Evolutionary conservation across 805 yeast species (phyloP), one percentile per base, ranked within the genome.

Genomic region (Kuraishia floccosa): DNA sequence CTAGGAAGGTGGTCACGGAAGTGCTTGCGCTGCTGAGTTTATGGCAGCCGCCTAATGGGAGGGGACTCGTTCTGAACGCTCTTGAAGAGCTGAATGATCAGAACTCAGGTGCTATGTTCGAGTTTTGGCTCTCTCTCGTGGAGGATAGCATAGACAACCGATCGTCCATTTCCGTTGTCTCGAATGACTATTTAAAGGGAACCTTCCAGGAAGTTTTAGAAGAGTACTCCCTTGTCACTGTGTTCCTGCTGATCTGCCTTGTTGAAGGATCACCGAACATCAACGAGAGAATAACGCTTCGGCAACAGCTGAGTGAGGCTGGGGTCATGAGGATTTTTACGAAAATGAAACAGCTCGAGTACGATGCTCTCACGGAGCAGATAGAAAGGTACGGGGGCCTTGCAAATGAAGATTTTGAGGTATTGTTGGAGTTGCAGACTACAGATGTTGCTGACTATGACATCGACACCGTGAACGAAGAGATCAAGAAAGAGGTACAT

Each of bases 1-100:
- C 96, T 1, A 63, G 95, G 40, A 79, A 74, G 41, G 60, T 78
- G 23, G 91, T 85, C 1, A 78, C 89, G 2, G 96, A 87, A 37
- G 68, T 87, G 39, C 56, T 86, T 31, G 65, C 72, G 17, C 65
- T 73, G 30, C 46, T 77, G 6, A 35, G 46, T 19, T 41, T 45
- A 28, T 47, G 51, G 44, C 35, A 42, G 12, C 36, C 39, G 1
- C 54, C 56, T 2, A 29, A 42, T 5, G 60, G 58, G 2, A 33
- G 56, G 31, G 47, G 46, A 22, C 41, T 45, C 16, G 39, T 55
- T 5, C 30, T 55, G 27, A 24, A 39, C 55, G 27, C 56, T 54
- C 18, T 44, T 64, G 31, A 59, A 50, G 35, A 55, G 60, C 3
- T 65, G 61, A 2, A 42, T 46, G 6, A 10, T 11, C 1, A 54